phyloP scores from a whole-genome alignment of 2,329 filamentous ascomycete genomes.

The Thelonectria rubi region DNA sequence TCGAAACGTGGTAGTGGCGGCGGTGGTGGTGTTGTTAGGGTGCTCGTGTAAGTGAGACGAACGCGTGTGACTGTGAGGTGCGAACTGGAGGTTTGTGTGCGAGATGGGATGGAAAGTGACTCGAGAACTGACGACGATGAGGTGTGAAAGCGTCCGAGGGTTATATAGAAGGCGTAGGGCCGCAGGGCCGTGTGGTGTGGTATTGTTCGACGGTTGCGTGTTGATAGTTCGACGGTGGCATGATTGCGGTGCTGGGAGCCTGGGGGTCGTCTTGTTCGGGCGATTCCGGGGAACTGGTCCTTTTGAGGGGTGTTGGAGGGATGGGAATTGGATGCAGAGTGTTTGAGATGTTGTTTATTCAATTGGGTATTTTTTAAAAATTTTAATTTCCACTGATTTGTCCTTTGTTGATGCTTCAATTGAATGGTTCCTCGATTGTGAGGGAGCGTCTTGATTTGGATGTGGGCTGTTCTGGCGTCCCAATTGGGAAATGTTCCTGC shows the following conservation, averaged over 20 bases:
- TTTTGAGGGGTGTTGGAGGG: background rate
- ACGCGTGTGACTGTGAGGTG: conserved; percentile 14
- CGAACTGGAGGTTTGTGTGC: conserved; percentile 18
- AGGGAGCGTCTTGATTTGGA: background rate
- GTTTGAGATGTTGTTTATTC: background rate
- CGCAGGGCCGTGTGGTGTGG: conserved; percentile 21
- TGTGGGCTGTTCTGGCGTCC: background rate
- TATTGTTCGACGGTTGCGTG: conserved; percentile 26
- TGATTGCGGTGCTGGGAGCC: conserved; percentile 30
- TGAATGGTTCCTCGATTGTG: background rate
- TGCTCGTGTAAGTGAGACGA: conserved; percentile 25
- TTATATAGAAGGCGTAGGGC: conserved; percentile 30
- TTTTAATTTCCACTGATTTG: background rate
- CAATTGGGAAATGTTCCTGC: background rate
- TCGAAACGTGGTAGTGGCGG: conserved; percentile 14
- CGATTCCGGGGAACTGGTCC: conserved; percentile 22
- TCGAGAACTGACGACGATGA: conserved; percentile 28
- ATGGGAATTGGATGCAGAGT: background rate
- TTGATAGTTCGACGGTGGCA: conserved; percentile 41
- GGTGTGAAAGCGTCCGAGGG: background rate
- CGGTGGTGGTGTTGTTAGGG: conserved; percentile 24
- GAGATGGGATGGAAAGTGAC: conserved; percentile 24
- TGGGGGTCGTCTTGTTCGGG: conserved; percentile 27
- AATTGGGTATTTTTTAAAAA: background rate
- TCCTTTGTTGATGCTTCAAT: background rate